Conservation (phyloP, 768 basidiomycete species). For the Naematelia aurantialba region DNA sequence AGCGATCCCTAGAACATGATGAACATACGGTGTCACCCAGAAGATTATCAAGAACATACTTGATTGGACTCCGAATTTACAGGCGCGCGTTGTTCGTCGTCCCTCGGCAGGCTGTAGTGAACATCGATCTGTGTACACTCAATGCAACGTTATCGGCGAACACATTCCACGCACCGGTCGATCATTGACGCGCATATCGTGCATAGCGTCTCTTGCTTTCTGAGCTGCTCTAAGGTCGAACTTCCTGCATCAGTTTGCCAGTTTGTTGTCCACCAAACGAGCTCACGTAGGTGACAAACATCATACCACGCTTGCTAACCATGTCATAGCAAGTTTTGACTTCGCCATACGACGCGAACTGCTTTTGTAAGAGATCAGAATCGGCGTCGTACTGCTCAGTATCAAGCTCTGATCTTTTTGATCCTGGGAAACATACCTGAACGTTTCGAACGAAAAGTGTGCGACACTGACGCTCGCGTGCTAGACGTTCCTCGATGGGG, state of each 20-base stretch:
- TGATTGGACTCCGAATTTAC: not conserved
- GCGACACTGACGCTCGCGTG: conserved; percentile 81
- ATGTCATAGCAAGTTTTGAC: conserved; percentile 97
- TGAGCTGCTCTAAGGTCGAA: conserved; percentile 90
- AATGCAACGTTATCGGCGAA: not conserved
- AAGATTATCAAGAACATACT: not conserved
- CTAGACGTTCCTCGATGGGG: conserved; percentile 52
- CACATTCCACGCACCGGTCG: conserved; percentile 66
- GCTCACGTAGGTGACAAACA: conserved; percentile 97
- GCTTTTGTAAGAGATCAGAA: conserved; percentile 66
- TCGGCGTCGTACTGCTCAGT: conserved; percentile 50
- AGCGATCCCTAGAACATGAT: conserved; percentile 65
- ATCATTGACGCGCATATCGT: conserved; percentile 80
- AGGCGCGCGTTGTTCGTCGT: conserved; percentile 62
- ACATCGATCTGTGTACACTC: conserved; percentile 76
- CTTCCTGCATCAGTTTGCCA: conserved; percentile 54
- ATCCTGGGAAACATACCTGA: conserved; percentile 94
- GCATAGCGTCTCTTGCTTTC: conserved; percentile 81
- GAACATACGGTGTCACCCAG: not conserved
- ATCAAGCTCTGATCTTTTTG: too few relatives aligned
- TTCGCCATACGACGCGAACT: conserved; percentile 89
- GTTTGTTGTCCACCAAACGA: not conserved
- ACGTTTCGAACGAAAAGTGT: conserved; percentile 97
- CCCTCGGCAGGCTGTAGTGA: conserved; percentile 91
- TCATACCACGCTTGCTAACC: conserved; percentile 92